phyloP scores from a whole-genome alignment of 257 asterid genomes.

The Solanum clarkiae region DNA sequence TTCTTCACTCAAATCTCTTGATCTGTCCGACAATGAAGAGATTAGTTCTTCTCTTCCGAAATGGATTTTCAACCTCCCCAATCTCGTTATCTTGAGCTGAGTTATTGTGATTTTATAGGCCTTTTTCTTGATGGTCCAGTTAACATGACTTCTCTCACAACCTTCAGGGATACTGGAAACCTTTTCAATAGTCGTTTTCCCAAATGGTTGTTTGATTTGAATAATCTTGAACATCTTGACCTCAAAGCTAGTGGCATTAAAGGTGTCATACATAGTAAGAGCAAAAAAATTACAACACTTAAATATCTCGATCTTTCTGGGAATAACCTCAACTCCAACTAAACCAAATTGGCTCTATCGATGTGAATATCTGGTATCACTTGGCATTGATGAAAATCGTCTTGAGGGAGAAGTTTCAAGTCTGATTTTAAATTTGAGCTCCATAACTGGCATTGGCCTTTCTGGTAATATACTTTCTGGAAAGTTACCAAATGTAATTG shows the following conservation, averaged over 20 bases:
- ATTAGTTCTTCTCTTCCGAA: neutral
- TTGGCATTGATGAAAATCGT: neutral
- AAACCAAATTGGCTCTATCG: conserved; percentile 27
- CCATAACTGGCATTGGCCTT: neutral
- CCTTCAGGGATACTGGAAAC: conserved; percentile 18
- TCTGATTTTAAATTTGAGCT: conserved; percentile 9
- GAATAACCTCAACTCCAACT: conserved; percentile 2
- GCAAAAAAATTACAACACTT: neutral
- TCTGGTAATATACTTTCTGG: conserved; percentile 8
- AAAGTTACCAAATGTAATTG: conserved; percentile 5
- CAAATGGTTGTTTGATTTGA: conserved; percentile 29
- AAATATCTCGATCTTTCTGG: too few relatives aligned
- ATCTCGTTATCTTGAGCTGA: conserved; percentile 2
- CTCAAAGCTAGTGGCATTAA: neutral
- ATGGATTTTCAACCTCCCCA: neutral
- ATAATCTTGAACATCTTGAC: conserved; percentile 2
- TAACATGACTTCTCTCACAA: conserved; percentile 17
- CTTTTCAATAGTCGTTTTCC: conserved; percentile 25
- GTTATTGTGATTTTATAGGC: conserved; percentile 23
- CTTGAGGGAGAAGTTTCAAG: conserved; percentile 11
- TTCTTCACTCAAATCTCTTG: neutral
- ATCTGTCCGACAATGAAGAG: neutral
- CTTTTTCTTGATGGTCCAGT: conserved; percentile 27
- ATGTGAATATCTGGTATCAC: conserved; percentile 2
- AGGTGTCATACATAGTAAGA: conserved; percentile 1